phyloP scores from a whole-genome alignment of 2,329 filamentous ascomycete genomes.

The Hypoxylon sp. region DNA sequence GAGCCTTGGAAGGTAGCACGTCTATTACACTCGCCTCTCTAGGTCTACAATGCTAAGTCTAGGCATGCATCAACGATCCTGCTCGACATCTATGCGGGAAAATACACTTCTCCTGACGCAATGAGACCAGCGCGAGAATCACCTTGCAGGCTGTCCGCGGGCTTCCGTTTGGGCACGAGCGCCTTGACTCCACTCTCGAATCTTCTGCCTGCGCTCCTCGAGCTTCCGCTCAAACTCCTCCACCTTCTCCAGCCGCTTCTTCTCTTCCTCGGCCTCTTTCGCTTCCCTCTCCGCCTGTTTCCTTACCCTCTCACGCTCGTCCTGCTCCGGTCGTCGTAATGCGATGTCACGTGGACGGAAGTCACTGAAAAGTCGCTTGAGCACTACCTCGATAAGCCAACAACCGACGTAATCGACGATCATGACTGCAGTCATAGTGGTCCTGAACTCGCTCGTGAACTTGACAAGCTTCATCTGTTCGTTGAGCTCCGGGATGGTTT shows the following conservation, averaged over 20 bases:
- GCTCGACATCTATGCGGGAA: slow-evolving; percentile 2
- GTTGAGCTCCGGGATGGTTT: slow-evolving; percentile 96
- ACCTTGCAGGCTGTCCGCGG: slow-evolving; percentile 21
- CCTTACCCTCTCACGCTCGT: slow-evolving; percentile 78
- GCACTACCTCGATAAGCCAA: slow-evolving; percentile 85
- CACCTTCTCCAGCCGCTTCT: slow-evolving; percentile 65
- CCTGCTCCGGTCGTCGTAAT: slow-evolving; percentile 84
- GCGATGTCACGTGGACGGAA: slow-evolving; percentile 96
- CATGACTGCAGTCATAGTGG: slow-evolving; percentile 87
- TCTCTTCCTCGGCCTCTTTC: slow-evolving; percentile 65
- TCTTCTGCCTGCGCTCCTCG: slow-evolving; percentile 62
- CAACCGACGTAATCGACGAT: slow-evolving; percentile 87
- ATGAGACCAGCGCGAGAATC: not conserved
- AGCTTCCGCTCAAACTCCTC: slow-evolving; percentile 71
- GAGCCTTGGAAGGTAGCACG: not conserved
- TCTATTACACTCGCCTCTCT: slow-evolving; percentile 23
- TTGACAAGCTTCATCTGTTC: slow-evolving; percentile 91
- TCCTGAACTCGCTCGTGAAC: slow-evolving; percentile 89
- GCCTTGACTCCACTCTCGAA: slow-evolving; percentile 61
- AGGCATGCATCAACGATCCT: slow-evolving; percentile 21
- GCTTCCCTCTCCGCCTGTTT: slow-evolving; percentile 68
- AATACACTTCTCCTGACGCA: not conserved
- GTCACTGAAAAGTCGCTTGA: slow-evolving; percentile 91
- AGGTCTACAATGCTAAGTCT: slow-evolving; percentile 34
- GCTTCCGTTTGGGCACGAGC: slow-evolving; percentile 12